Percentiles rank a stretch among this genome's conserved stretches.
phyloP scores from a whole-genome alignment of 1,139 yeast genomes.

The Geotrichum cucujoidarum region DNA sequence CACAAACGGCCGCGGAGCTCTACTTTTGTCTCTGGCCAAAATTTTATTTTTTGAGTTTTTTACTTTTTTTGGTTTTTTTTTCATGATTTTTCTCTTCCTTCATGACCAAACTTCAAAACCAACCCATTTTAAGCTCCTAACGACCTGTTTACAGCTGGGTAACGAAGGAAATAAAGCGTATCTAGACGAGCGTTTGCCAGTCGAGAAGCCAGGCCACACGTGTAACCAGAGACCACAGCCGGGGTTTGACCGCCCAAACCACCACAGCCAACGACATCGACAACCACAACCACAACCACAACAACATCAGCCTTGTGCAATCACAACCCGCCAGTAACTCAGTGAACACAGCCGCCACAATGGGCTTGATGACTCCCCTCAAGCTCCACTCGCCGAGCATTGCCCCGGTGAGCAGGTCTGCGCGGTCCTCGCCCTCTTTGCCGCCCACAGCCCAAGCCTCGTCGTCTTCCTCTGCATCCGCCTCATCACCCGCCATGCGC shows the following conservation, averaged over 20 bases:
- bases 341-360: not conserved
- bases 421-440: conserved; percentile 2
- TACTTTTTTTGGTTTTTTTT: no score
- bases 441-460: not conserved
- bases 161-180: no score
- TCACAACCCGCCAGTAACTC: not conserved
- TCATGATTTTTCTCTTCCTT: no score
- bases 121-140: no score
- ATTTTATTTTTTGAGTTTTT: not conserved
- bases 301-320: not conserved
- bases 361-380: conserved; percentile 6
- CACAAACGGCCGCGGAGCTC: no score
- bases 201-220: no score
- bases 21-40: not conserved
- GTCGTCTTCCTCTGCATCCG: conserved; percentile 2
- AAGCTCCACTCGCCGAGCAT: conserved; percentile 7
- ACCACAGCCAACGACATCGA: not conserved
- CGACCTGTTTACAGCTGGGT: no score
- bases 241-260: not conserved
- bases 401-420: conserved; percentile 1
- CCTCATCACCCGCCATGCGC: conserved; percentile 6
- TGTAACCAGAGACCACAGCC: no score
- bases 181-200: no score
- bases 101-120: no score
- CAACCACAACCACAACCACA: not conserved